Evolutionary conservation across 2,329 filamentous ascomycete species (phyloP).

Genomic region (Nemania serpens): DNA sequence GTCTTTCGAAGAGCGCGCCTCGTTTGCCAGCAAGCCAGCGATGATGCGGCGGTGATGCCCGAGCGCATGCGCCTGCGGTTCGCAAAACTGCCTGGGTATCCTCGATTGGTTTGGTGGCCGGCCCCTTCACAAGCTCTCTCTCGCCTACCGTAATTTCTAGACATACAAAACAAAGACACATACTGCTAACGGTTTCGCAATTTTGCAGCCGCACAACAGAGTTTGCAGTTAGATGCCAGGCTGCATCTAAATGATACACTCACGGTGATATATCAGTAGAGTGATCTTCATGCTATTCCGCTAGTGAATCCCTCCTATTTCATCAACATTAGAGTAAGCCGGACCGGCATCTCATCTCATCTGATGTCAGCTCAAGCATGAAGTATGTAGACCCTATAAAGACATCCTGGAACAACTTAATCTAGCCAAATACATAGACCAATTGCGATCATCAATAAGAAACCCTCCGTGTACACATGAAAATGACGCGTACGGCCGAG

Average conservation of each 20-base stretch:
- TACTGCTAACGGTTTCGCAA: too few species aligned
- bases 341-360: neutral
- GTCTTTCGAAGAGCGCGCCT: neutral
- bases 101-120: neutral
- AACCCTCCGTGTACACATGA: neutral
- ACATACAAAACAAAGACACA: too few species aligned
- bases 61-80: neutral
- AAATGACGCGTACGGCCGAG: neutral
- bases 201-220: too few species aligned
- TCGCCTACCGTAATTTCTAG: too few species aligned
- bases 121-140: neutral
- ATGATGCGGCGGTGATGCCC: constrained; percentile 6
- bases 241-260: too few species aligned
- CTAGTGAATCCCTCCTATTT: too few species aligned
- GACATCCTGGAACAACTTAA: too few species aligned
- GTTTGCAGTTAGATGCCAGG: too few species aligned
- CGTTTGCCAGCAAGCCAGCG: neutral
- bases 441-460: neutral
- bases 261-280: too few species aligned
- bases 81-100: neutral
- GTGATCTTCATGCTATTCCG: too few species aligned
- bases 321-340: too few species aligned
- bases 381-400: neutral
- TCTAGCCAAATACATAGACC: too few species aligned
- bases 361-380: neutral